Base-by-base conservation (phyloP, 257 asterid species). In the Nicotiana undulata region DNA sequence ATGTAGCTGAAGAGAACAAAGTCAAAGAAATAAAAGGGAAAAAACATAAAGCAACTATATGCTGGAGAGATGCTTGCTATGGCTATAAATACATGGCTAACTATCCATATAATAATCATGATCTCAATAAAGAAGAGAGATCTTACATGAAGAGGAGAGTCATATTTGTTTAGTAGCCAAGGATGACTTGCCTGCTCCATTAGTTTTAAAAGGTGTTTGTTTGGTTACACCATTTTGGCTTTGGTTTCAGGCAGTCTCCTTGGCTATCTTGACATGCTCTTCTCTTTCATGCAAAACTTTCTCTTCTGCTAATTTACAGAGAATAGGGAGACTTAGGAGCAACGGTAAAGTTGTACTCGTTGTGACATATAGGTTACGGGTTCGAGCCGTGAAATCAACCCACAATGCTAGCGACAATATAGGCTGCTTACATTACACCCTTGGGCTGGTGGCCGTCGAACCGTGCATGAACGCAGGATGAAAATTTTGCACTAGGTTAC, bases 251-350 rank as follows among this genome's bases (percentile, higher is more conserved):
- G 68, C 55, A 56, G 65, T 15, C 49, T 76, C 55, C 20, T 76
- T 76, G 4, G 68, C 80, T 76, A 56, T 5, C 55, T 56, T 76
- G 65, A 31, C 80, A 76, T 76, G 80, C 68, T 76, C 31, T 60
- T 76, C 65, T 22, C 34, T n/a, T 76, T 76, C 46, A 68, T 68
- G 32, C 76, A n/a, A 68, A 53, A 65, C 8, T 17, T 58, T 58
- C 1, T n/a, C 11, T 58, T 58, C 28, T 8, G 3, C 0, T 29
- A 40, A 29, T 29, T 29, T 29, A 56, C 2, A 28, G 29, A 28
- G 29, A 28, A 28, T 28, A 28, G 29, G 29, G 29, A 28, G 29
- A 28, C 29, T 28, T 28, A 28, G 29, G 29, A 28, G 29, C 29
- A 28, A 28, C 29, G 2, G 29, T 28, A 28, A 28, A 28, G 29